Conservation (phyloP, 768 basidiomycete species). For the Erythrobasidium yunnanense region DNA sequence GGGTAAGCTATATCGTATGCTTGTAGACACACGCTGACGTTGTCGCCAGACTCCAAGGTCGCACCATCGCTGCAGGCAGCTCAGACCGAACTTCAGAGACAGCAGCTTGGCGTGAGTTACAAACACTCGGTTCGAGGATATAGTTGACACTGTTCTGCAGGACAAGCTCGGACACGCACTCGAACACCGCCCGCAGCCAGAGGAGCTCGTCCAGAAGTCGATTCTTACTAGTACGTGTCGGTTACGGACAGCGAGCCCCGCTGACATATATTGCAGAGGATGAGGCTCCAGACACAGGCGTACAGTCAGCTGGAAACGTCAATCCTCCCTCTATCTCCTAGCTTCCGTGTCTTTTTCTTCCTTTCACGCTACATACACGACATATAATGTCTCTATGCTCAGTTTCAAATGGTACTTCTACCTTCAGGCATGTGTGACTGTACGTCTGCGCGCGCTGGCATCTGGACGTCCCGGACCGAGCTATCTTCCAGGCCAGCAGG, state of each 20-base stretch:
- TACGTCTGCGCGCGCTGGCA: no score
- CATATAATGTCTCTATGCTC: no score
- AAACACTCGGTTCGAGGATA: not conserved
- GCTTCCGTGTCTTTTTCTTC: no score
- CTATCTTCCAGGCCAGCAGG: no score
- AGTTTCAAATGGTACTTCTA: conserved; percentile 16
- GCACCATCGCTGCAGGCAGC: not conserved
- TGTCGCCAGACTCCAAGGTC: not conserved
- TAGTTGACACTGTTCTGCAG: not conserved
- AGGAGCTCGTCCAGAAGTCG: not conserved
- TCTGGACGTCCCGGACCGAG: no score
- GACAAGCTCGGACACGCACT: not conserved
- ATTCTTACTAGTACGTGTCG: not conserved
- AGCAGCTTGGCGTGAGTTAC: not conserved
- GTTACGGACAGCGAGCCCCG: no score
- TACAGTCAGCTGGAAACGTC: not conserved
- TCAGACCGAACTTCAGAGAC: not conserved
- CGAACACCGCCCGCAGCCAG: not conserved
- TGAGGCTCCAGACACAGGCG: not conserved
- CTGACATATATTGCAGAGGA: not conserved
- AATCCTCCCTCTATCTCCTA: not conserved
- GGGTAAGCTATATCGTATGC: no score
- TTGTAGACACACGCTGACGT: not conserved
- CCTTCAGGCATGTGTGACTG: no score
- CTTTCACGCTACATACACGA: no score